phyloP scores from a whole-genome alignment of 371 early-diverging fungal species.

The Saksenaea vasiformis region DNA sequence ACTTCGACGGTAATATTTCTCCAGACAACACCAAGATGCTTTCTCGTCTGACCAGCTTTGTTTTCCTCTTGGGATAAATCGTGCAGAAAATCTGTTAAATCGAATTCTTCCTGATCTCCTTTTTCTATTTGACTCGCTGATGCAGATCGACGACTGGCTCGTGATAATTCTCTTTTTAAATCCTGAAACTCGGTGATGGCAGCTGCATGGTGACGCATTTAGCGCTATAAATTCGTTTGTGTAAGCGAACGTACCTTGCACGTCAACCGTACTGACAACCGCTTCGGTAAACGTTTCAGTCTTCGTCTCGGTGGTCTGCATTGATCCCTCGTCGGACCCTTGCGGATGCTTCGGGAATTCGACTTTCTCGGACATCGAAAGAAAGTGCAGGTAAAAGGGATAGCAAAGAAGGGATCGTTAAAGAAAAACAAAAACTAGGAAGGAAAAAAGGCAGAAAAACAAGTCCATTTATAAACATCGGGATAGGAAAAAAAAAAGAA shows the following conservation, averaged over 20 bases:
- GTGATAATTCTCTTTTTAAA: conserved; percentile 35
- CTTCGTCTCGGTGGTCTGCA: neutral
- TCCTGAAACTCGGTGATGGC: conserved; percentile 38
- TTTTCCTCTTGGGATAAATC: conserved; percentile 4
- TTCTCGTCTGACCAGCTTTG: conserved; percentile 26
- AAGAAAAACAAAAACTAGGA: neutral
- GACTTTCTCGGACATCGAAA: conserved; percentile 6
- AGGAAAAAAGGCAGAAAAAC: neutral
- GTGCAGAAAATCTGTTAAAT: conserved; percentile 35
- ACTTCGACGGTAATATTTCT: conserved; percentile 42
- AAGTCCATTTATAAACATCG: neutral
- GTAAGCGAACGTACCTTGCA: conserved; percentile 15
- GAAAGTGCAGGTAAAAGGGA: neutral
- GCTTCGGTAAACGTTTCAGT: conserved; percentile 14
- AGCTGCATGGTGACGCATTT: conserved; percentile 10
- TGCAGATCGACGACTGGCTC: conserved; percentile 27
- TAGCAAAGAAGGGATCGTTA: neutral
- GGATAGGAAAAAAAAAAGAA: neutral
- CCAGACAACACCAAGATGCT: conserved; percentile 54
- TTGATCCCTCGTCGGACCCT: neutral
- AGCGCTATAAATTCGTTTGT: neutral
- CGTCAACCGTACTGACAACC: conserved; percentile 14
- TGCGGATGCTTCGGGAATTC: neutral
- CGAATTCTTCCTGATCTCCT: conserved; percentile 30
- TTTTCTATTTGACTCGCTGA: conserved; percentile 13